Evolutionary conservation across 2,329 filamentous ascomycete species (phyloP), one percentile per base, ranked within the genome.

Genomic region (Claviceps sp.): DNA sequence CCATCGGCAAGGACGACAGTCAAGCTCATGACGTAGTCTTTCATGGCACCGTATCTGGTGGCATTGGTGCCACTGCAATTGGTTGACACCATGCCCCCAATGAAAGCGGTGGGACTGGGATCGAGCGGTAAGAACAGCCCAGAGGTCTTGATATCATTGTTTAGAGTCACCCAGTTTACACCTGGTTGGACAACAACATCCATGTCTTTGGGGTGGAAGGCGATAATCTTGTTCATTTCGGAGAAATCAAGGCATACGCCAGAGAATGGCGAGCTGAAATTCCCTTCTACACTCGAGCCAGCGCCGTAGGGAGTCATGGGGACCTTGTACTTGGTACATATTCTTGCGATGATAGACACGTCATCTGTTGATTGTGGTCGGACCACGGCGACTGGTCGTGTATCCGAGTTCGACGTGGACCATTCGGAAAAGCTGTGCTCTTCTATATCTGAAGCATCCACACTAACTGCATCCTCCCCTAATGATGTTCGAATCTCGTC

Each of bases 281-380:
- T 85, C 42, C 79, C 85, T 62, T 88, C 85, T 0, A 88, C 70
- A 57, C 78, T 85, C 0, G 82, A 82, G 13, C 86, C 86, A 5
- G 86, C 87, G 2, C 82, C 85, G 61, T 85, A 89, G 0, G 82
- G 81, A 1, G 85, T 86, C 74, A 87, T 85, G 4, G 84, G 84
- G 47, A 87, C 77, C 37, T 69, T 76, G 63, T 80, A 74, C 56
- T 75, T 77, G 60, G 74, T 69, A 63, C 84, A 87, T 30, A 82
- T 69, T 57, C 73, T 74, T 4, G 81, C 82, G 52, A 87, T 79
- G 40, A 70, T 62, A 0, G 76, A 78, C 2, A 87, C 84, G 18
- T 87, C 75, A 52, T 80, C 76, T 0, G 84, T 87, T 1, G 71
- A 75, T 34, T 70, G 73, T 0, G 84, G 84, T 55, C 83, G 83